phyloP scores from a whole-genome alignment of 176 grass and related monocot genomes.

The Pontederia crassipes region DNA sequence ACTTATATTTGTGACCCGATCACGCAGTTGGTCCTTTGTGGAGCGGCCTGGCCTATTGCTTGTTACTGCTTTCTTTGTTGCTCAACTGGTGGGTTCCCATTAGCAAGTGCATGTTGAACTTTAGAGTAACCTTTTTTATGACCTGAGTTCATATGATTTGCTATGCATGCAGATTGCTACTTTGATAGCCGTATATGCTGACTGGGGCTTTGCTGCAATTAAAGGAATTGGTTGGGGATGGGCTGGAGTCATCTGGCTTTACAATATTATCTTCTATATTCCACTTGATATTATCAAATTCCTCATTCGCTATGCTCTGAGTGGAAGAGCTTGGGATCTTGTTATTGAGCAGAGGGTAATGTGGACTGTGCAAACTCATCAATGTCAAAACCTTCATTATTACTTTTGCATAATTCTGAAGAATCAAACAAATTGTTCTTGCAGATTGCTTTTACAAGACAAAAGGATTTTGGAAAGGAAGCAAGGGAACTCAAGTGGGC shows the following conservation, averaged over 20 bases:
- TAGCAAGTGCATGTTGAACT: neutral
- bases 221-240: constrained; percentile 93
- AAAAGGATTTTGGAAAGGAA: constrained; percentile 73
- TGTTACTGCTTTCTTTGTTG: constrained; percentile 67
- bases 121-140: neutral
- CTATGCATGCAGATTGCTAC: constrained; percentile 49
- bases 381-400: too few species aligned
- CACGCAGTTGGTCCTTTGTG: constrained; percentile 83
- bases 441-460: constrained; percentile 72
- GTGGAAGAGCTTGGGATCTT: constrained; percentile 75
- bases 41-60: constrained; percentile 76
- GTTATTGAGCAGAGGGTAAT: constrained; percentile 80
- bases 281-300: constrained; percentile 85
- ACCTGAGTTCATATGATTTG: neutral
- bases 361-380: neutral
- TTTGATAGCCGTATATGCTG: constrained; percentile 63
- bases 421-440: neutral
- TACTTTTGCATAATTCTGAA: neutral
- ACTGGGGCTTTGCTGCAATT: constrained; percentile 68
- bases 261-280: constrained; percentile 71
- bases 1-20: constrained; percentile 81
- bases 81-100: constrained; percentile 44
- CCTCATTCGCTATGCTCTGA: constrained; percentile 65
- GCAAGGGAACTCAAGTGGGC: constrained; percentile 85
- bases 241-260: constrained; percentile 86